Base-by-base conservation (phyloP, 352 stramenopile genomes). In the Phytopythium sindhum region DNA sequence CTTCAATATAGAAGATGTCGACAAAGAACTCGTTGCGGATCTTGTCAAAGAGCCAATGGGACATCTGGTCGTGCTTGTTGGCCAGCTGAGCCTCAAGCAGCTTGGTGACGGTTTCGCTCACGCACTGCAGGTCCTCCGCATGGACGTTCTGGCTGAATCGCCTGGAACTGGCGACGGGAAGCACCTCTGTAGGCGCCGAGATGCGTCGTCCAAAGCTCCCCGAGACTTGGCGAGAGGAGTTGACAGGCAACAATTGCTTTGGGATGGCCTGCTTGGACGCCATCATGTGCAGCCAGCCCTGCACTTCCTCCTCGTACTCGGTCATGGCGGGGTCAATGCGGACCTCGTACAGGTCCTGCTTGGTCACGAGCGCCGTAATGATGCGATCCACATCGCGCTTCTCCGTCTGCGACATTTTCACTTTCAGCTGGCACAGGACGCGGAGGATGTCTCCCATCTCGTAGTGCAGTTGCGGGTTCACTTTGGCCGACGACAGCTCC, bases 221-320 rank as follows among this genome's bases (percentile, higher is more conserved):
- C 26, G 55, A 61, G 14, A 41, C 14, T 23, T 61, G 55, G 24
- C 55, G 55, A 7, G 39, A 61, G 15, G 55, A 61, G 39, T 24
- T 61, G 39, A 17, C 5, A 19, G 5, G 55, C 8, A 39, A 39
- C 4, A 61, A 28, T 11, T 39, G 55, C 39, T n/a, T 35, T 2
- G 39, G 55, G 33, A 61, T 4, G 8, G 55, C 39, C 55, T 79
- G 65, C 44, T 67, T 74, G 63, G 86, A 84, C 28, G 80, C 79
- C 78, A 90, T 86, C 73, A 90, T 87, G 59, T 88, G 78, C 53
- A 90, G 63, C 81, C 81, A 90, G 47, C 77, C 81, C 57, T 90
- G 79, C 11, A 88, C 77, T 61, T 90, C 79, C 47, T 88, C 79
- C 53, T 90, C 81, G 42, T 86, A 81, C 62, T 88, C 79, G 39